Conservation (phyloP, 2,329 filamentous ascomycete genomes). For the Didymella segeticola region DNA sequence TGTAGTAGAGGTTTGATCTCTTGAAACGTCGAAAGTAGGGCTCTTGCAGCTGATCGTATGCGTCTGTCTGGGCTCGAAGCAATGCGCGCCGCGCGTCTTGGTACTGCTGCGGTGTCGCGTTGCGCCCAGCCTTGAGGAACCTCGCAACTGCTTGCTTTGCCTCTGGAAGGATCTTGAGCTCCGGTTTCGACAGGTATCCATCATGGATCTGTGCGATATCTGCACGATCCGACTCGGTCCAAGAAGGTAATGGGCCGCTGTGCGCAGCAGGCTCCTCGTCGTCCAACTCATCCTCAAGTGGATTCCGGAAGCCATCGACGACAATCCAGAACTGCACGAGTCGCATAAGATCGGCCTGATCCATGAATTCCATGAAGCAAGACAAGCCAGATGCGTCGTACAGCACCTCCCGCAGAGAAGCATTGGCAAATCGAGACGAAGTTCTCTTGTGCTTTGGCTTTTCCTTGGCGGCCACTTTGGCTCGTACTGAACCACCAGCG, state of each 20-base stretch:
- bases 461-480: conserved; percentile 49
- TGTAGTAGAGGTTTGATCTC: conserved; percentile 92
- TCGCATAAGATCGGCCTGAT: conserved; percentile 83
- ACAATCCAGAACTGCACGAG: conserved; percentile 98
- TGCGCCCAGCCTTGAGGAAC: conserved; percentile 79
- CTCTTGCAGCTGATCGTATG: conserved; percentile 83
- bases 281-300: conserved; percentile 83
- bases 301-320: conserved; percentile 94
- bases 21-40: conserved; percentile 86
- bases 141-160: conserved; percentile 73
- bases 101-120: conserved; percentile 82
- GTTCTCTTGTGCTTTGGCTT: conserved; percentile 48
- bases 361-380: conserved; percentile 99
- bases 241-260: conserved; percentile 59
- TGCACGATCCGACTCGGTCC: conserved; percentile 82
- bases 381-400: conserved; percentile 89
- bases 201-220: conserved; percentile 93
- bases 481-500: conserved; percentile 63
- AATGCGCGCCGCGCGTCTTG: conserved; percentile 81
- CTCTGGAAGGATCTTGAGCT: conserved; percentile 76
- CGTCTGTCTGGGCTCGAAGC: conserved; percentile 78
- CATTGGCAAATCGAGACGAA: conserved; percentile 75
- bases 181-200: conserved; percentile 81
- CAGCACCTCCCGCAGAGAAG: conserved; percentile 82
- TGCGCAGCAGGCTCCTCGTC: conserved; percentile 67